Evolutionary conservation across 2,329 filamentous ascomycete genomes (phyloP).

Genomic region (Blastomyces emzantsi): DNA sequence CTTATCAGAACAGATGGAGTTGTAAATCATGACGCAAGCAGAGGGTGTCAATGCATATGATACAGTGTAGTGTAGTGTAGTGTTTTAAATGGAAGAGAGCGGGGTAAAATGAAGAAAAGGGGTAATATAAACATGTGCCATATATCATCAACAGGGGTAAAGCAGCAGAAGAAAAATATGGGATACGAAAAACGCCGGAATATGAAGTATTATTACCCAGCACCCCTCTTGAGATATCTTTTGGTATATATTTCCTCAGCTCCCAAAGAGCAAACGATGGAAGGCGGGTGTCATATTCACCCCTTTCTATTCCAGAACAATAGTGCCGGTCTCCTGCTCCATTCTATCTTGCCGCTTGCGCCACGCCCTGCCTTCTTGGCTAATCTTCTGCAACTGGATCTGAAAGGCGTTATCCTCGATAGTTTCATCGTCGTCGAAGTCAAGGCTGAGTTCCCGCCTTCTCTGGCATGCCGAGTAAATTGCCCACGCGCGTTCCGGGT

Average conservation of each 20-base stretch:
- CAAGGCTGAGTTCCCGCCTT: conserved; percentile 45
- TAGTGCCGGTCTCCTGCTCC: conserved; percentile 38
- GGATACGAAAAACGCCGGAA: background rate
- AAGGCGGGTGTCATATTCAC: background rate
- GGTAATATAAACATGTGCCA: background rate
- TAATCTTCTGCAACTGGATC: conserved; percentile 37
- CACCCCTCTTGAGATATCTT: background rate
- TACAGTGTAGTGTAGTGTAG: background rate
- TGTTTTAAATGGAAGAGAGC: background rate
- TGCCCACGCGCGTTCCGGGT: conserved; percentile 34
- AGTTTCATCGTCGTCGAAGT: conserved; percentile 26
- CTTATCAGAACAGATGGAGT: background rate
- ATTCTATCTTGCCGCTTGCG: conserved; percentile 47
- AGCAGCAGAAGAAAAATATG: background rate
- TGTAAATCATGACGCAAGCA: background rate
- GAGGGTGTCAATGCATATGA: background rate
- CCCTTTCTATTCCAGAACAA: conserved; percentile 34
- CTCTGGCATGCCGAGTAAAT: conserved; percentile 51
- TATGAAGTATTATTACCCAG: background rate
- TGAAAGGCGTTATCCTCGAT: conserved; percentile 29
- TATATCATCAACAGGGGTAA: background rate
- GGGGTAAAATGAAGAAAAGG: background rate
- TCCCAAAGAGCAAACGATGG: background rate
- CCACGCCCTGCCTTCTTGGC: conserved; percentile 48
- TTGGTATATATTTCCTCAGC: background rate